These are phyloP conservation scores for Adansonia grandidieri DNA, from an alignment of 441 rosid species.

Conservation along the genomic window DNA sequence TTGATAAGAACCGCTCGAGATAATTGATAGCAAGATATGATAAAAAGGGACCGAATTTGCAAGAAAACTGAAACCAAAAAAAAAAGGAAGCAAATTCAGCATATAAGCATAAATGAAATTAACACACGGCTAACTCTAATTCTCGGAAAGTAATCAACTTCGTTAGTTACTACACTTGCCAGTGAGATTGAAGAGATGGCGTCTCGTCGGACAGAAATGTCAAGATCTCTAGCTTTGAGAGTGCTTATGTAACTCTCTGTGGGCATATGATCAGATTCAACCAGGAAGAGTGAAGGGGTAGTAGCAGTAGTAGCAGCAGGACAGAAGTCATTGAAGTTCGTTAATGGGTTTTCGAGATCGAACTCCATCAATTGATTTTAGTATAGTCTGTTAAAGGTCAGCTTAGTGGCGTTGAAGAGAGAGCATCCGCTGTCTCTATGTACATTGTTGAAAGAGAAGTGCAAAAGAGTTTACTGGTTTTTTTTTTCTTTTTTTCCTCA, in stretches of 20 bases:
- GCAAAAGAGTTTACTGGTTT: constrained; percentile 12
- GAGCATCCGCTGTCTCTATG: neutral
- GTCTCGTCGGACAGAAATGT: constrained; percentile 46
- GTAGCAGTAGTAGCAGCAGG: constrained; percentile 10
- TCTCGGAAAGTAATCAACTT: neutral
- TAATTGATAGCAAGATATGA: constrained; percentile 76
- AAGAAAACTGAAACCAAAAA: constrained; percentile 38
- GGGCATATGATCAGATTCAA: constrained; percentile 64
- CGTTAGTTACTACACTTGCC: constrained; percentile 27
- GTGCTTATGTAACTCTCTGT: constrained; percentile 37
- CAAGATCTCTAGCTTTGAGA: constrained; percentile 43
- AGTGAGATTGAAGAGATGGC: constrained; percentile 50
- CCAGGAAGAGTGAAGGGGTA: constrained; percentile 44
- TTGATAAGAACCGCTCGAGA: constrained; percentile 70
- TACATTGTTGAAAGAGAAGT: constrained; percentile 22
- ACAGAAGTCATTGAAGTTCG: constrained; percentile 31
- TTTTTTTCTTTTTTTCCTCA: neutral
- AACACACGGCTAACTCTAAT: neutral
- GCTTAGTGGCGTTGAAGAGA: constrained; percentile 24
- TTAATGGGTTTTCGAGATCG: constrained; percentile 64
- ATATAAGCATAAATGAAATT: neutral
- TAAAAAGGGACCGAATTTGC: constrained; percentile 45
- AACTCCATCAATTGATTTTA: constrained; percentile 49
- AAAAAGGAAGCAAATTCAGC: neutral
- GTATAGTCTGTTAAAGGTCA: constrained; percentile 20